Evolutionary conservation across 2,329 filamentous ascomycete genomes (phyloP), one percentile per base, ranked within the genome.

Genomic region (Botrytis deweyae): DNA sequence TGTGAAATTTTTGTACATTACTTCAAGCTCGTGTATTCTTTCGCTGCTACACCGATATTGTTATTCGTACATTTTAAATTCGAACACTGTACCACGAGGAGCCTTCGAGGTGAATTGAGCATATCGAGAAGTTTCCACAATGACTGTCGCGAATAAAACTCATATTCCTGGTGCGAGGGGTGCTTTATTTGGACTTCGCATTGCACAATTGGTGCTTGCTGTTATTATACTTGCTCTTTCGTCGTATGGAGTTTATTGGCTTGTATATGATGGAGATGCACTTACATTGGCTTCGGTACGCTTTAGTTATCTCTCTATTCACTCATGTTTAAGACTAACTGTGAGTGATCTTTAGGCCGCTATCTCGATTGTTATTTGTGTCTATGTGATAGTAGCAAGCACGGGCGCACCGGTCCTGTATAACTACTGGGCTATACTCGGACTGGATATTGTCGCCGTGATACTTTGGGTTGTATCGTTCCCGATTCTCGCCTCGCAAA

Each of bases 361-460:
- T 12, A 36, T 63, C n/a, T 62, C 72, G 42, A 58, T 70, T 16
- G 36, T 73, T 12, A 62, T 70, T 16, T 49, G 52, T 36, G 2
- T 58, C 72, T 73, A 73, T 62, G 38, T 70, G 20, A 46, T 73
- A 4, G 8, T 22, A 10, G 65, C 72, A n/a, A 70, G 49, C 20
- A 36, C 46, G 1, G 16, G 18, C 20, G 36, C 33, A 29, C 72
- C 65, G 6, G 22, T 4, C 22, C 16, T 70, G 3, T 73, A 73
- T 38, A 73, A 73, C 66, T 70, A 70, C 42, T 73, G 66, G 65
- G 72, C 66, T 14, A 44, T 73, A 25, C 55, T 73, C 20, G 66
- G 42, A 40, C 72, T 73, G 22, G 72, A 73, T 22, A 63, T 73
- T 6, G 2, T 63, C 33, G 55, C 33, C 25, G 46, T 70, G 25